Conservation (phyloP, 768 basidiomycete genomes). For the Collybia sordida region DNA sequence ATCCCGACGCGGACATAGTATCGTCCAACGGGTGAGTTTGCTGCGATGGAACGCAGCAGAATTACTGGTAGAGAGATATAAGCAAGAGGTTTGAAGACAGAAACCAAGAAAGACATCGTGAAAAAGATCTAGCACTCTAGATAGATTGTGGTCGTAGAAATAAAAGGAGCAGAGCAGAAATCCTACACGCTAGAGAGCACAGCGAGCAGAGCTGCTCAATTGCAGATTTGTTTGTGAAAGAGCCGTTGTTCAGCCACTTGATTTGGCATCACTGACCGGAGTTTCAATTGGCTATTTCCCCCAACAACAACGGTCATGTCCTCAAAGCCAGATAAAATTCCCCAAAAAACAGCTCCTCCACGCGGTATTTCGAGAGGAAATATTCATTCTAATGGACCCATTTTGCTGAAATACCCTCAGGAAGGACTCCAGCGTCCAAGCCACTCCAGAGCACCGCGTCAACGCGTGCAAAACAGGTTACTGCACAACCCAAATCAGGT, state of each 20-base stretch:
- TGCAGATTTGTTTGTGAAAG: constrained; percentile 6
- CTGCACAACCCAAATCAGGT: neutral
- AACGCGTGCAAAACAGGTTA: constrained; percentile 12
- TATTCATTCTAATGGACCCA: neutral
- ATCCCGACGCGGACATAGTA: constrained; percentile 75
- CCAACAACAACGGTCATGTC: constrained; percentile 2
- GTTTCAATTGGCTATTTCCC: constrained; percentile 12
- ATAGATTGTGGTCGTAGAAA: constrained; percentile 9
- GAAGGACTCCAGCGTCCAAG: constrained; percentile 22
- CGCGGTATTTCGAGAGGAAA: constrained; percentile 25
- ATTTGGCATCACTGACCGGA: constrained; percentile 11
- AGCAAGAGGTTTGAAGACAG: constrained; percentile 67
- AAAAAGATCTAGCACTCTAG: constrained; percentile 8
- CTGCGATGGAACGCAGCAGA: constrained; percentile 59
- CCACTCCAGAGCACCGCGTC: constrained; percentile 15
- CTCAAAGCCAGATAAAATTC: constrained; percentile 2
- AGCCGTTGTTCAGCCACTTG: neutral
- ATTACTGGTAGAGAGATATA: constrained; percentile 76
- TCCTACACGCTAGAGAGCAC: constrained; percentile 1
- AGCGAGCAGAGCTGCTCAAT: constrained; percentile 16
- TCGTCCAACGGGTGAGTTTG: constrained; percentile 52
- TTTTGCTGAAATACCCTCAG: constrained; percentile 25
- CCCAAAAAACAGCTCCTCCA: constrained; percentile 13
- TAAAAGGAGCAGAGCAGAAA: neutral
- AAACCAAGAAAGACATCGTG: constrained; percentile 62